Conservation (phyloP, 495 filamentous ascomycete species). For the Aspergillus bertholletiae region DNA sequence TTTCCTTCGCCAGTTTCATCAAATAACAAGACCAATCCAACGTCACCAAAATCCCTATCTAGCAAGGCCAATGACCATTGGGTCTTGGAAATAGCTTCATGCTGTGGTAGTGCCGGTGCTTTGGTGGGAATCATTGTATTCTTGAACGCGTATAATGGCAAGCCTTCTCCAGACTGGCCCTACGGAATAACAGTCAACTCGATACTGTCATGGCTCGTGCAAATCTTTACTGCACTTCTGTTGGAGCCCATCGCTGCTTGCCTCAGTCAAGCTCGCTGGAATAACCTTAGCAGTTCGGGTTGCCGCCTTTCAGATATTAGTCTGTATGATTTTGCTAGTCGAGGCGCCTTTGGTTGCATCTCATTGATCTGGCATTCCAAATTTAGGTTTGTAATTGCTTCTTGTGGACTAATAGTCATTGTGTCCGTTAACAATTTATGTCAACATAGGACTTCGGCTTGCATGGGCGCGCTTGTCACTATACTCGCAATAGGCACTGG, state of each 20-base stretch:
- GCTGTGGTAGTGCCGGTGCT: neutral
- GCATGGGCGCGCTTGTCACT: neutral
- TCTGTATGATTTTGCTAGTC: neutral
- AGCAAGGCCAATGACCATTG: neutral
- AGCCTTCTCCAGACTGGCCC: neutral
- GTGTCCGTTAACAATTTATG: neutral
- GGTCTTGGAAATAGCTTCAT: neutral
- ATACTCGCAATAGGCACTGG: neutral
- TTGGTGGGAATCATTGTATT: neutral
- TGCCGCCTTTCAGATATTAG: neutral
- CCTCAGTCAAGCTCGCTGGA: neutral
- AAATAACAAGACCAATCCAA: neutral
- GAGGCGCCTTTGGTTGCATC: neutral
- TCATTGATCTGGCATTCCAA: neutral
- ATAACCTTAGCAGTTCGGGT: neutral
- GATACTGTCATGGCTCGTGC: neutral
- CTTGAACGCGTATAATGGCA: neutral
- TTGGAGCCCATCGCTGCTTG: neutral
- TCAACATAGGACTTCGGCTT: neutral
- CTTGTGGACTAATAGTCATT: neutral
- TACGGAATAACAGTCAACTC: neutral
- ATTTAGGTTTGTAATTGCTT: neutral
- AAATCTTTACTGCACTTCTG: neutral
- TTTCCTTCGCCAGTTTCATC: neutral
- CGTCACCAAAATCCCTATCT: neutral